phyloP scores from a whole-genome alignment of 2,329 filamentous ascomycete species.

The Penicillium sp. region DNA sequence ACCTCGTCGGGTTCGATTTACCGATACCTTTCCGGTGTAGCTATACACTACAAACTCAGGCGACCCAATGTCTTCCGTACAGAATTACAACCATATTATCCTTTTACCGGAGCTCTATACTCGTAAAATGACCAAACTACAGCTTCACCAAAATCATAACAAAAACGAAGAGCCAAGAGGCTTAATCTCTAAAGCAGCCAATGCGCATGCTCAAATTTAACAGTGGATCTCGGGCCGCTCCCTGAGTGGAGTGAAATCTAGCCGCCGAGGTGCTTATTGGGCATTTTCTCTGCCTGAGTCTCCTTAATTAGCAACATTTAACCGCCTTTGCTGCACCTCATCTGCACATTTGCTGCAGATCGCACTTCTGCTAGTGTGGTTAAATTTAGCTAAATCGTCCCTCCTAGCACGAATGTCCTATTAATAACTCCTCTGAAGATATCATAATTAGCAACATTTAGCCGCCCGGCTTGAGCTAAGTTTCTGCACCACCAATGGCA shows the following conservation, averaged over 20 bases:
- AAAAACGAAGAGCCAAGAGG: neutral
- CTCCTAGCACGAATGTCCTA: slow-evolving; percentile 13
- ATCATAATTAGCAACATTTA: slow-evolving; percentile 20
- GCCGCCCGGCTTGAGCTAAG: slow-evolving; percentile 13
- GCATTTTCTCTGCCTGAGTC: neutral
- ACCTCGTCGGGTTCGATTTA: neutral
- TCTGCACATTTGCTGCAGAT: neutral
- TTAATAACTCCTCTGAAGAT: slow-evolving; percentile 17
- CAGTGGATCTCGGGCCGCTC: slow-evolving; percentile 19
- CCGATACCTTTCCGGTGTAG: neutral
- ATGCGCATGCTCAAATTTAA: neutral
- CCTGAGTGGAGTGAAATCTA: slow-evolving; percentile 12
- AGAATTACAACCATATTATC: neutral
- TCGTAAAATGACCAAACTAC: neutral
- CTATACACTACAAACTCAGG: neutral
- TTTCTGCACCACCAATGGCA: neutral
- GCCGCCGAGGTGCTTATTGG: slow-evolving; percentile 11
- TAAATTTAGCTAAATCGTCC: slow-evolving; percentile 21
- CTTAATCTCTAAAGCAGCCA: slow-evolving; percentile 8
- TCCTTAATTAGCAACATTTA: slow-evolving; percentile 25
- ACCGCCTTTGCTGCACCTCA: slow-evolving; percentile 18
- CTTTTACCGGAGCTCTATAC: neutral
- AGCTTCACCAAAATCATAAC: neutral
- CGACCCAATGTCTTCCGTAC: neutral
- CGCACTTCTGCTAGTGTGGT: slow-evolving; percentile 6